Percentiles rank a stretch among this genome's conserved stretches.
Evolutionary conservation across 352 stramenopile species (phyloP).

Genomic region (Pelagophyceae sp.): DNA sequence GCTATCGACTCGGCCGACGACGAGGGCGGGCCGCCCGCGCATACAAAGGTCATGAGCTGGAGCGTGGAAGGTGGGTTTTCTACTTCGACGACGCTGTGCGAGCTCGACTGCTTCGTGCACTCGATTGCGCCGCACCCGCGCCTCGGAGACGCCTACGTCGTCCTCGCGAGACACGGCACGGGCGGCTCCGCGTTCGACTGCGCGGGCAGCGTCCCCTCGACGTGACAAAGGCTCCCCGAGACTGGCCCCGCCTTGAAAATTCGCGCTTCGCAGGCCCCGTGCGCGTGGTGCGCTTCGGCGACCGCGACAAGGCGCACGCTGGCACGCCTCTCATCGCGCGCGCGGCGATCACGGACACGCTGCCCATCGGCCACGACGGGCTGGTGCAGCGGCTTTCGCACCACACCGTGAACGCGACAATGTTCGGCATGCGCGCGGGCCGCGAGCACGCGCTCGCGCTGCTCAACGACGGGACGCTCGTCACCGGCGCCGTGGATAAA

Average conservation of each 20-base stretch:
- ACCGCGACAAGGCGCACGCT: not conserved
- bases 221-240: no score
- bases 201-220: no score
- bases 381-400: not conserved
- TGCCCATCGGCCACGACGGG: not conserved
- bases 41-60: no score
- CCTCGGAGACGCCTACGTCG: no score
- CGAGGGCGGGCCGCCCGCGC: no score
- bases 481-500: constrained; percentile 3
- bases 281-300: not conserved
- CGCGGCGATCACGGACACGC: not conserved
- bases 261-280: not conserved
- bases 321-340: not conserved
- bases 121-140: no score
- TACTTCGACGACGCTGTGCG: no score
- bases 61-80: no score
- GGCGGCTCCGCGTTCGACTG: no score
- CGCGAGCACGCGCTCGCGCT: constrained; percentile 1
- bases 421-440: not conserved
- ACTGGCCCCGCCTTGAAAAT: no score
- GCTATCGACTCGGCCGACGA: not conserved
- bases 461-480: not conserved
- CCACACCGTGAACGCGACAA: not conserved
- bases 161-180: no score
- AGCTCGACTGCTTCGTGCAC: no score